A percentile compares a stretch with the other conserved stretches of the same genome.
Evolutionary conservation across 176 grass and related monocot species (phyloP).

Genomic region (Bothriochloa decipiens): DNA sequence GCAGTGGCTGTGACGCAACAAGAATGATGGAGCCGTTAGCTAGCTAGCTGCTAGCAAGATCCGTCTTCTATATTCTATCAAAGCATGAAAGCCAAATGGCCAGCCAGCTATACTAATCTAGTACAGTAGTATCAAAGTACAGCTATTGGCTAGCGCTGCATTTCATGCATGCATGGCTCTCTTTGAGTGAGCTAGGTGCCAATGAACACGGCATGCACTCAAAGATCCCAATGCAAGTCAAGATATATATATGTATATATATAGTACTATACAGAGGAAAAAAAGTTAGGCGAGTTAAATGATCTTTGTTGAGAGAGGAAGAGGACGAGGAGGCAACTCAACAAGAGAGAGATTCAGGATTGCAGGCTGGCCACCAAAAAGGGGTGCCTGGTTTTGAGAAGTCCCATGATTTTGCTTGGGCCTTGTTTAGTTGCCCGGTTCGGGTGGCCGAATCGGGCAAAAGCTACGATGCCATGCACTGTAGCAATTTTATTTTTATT

Average conservation of each 20-base stretch:
- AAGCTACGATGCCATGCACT: too few relatives aligned
- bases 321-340: conserved; percentile 49
- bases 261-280: neutral
- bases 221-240: conserved; percentile 50
- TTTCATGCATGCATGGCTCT: conserved; percentile 16
- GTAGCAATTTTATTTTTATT: too few relatives aligned
- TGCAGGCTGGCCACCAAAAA: conserved; percentile 47
- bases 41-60: neutral
- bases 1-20: conserved; percentile 43
- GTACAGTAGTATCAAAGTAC: conserved; percentile 21
- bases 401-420: conserved; percentile 86
- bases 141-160: conserved; percentile 13
- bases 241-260: neutral
- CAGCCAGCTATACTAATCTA: neutral
- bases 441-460: too few relatives aligned
- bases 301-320: conserved; percentile 48
- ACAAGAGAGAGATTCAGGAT: conserved; percentile 42
- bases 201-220: conserved; percentile 52
- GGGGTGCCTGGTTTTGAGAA: conserved; percentile 60
- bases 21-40: conserved; percentile 26
- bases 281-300: conserved; percentile 27
- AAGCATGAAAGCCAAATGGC: conserved; percentile 24
- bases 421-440: too few relatives aligned
- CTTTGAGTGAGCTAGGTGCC: conserved; percentile 19
- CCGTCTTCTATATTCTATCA: neutral